A percentile compares a stretch with the other conserved stretches of the same genome.
phyloP scores from a whole-genome alignment of 768 basidiomycete species.

The Neoboletus magnificus region DNA sequence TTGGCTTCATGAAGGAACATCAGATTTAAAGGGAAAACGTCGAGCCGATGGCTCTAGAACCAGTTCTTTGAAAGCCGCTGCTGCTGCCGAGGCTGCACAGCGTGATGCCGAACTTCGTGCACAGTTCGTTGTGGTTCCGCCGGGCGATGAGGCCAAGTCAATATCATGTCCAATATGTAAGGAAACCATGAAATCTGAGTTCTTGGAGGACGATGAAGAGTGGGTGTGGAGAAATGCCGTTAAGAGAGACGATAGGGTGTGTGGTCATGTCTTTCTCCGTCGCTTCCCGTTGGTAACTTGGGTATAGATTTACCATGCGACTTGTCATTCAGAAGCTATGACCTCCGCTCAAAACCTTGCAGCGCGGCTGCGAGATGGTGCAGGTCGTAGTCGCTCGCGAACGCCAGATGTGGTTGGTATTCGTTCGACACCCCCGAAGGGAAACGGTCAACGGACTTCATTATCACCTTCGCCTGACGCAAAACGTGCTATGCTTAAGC shows the following conservation, averaged over 20 bases:
- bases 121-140: conserved; percentile 85
- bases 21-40: conserved; percentile 67
- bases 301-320: conserved; percentile 85
- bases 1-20: conserved; percentile 73
- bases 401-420: conserved; percentile 59
- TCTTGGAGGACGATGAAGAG: conserved; percentile 92
- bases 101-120: conserved; percentile 72
- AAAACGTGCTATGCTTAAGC: conserved; percentile 60
- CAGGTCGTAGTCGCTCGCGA: conserved; percentile 63
- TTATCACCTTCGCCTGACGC: conserved; percentile 51
- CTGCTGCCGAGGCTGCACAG: conserved; percentile 64
- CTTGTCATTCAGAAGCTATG: conserved; percentile 83
- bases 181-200: conserved; percentile 88
- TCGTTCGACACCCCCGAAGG: conserved; percentile 39
- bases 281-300: conserved; percentile 1
- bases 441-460: conserved; percentile 33
- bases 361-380: conserved; percentile 63
- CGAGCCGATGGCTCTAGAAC: conserved; percentile 51
- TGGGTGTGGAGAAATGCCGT: conserved; percentile 97
- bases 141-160: conserved; percentile 79
- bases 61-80: conserved; percentile 53
- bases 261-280: conserved; percentile 23
- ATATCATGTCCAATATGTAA: conserved; percentile 96
- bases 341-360: conserved; percentile 63
- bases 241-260: conserved; percentile 76